Percentiles rank a stretch among this genome's conserved stretches.
Evolutionary conservation across 495 filamentous ascomycete genomes (phyloP).

Genomic region (Pseudotulostoma volvatum): DNA sequence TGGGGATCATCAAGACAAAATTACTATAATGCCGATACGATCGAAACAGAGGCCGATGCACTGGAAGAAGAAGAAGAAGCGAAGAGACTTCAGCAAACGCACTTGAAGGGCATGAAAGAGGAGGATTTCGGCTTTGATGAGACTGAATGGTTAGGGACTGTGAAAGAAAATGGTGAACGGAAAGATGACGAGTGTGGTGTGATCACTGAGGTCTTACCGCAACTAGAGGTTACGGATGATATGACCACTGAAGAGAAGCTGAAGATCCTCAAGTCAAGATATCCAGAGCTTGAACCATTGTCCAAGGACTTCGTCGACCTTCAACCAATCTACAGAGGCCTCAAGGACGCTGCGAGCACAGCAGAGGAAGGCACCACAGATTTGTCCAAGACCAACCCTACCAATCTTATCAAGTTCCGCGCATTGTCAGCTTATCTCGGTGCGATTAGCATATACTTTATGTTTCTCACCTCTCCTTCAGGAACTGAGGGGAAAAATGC

Average conservation of each 20-base stretch:
- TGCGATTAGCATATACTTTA: slow-evolving; percentile 82
- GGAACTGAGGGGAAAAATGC: slow-evolving; percentile 31
- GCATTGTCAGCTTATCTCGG: slow-evolving; percentile 72
- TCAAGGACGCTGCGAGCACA: slow-evolving; percentile 39
- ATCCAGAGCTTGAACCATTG: slow-evolving; percentile 82
- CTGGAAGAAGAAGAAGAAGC: slow-evolving; percentile 86
- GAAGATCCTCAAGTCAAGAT: slow-evolving; percentile 58
- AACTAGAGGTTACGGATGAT: slow-evolving; percentile 61
- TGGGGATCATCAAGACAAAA: slow-evolving; percentile 81
- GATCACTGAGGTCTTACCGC: slow-evolving; percentile 69
- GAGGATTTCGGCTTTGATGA: slow-evolving; percentile 89
- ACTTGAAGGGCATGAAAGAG: slow-evolving; percentile 66
- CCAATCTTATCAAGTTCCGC: slow-evolving; percentile 52
- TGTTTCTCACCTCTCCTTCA: slow-evolving; percentile 62
- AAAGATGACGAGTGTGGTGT: slow-evolving; percentile 31
- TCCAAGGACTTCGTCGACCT: slow-evolving; percentile 63
- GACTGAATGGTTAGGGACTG: slow-evolving; percentile 52
- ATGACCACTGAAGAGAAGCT: slow-evolving; percentile 61
- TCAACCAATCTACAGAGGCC: slow-evolving; percentile 43
- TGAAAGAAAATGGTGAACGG: slow-evolving; percentile 20
- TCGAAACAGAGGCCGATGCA: slow-evolving; percentile 83
- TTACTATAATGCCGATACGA: slow-evolving; percentile 80
- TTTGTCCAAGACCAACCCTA: slow-evolving; percentile 18
- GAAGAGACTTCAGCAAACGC: slow-evolving; percentile 72
- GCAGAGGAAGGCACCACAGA: slow-evolving; percentile 25